These are phyloP conservation scores for Elsinoe australis DNA, from an alignment of 2,329 filamentous ascomycete species.

Conservation along the genomic window DNA sequence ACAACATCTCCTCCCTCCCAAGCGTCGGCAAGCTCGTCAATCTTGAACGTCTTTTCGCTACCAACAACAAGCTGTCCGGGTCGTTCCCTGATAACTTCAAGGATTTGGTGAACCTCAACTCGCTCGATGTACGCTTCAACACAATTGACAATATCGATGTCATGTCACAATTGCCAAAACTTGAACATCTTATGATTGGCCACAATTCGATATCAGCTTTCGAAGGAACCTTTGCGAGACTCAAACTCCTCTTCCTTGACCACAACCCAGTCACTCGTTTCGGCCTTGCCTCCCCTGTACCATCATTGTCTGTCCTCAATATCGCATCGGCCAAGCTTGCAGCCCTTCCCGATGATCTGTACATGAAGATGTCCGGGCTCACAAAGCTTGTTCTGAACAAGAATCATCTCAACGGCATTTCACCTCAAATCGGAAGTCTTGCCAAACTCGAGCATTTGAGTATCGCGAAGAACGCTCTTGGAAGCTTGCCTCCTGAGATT, in stretches of 20 bases:
- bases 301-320: conserved; percentile 78
- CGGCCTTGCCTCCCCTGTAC: conserved; percentile 66
- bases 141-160: conserved; percentile 80
- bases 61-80: conserved; percentile 81
- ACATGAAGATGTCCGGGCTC: conserved; percentile 77
- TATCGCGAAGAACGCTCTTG: conserved; percentile 84
- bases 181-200: conserved; percentile 82
- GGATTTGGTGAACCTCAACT: conserved; percentile 68
- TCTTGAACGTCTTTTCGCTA: conserved; percentile 85
- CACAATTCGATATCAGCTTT: conserved; percentile 92
- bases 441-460: conserved; percentile 83
- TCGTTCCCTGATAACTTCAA: conserved; percentile 63
- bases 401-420: conserved; percentile 90
- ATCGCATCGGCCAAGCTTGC: conserved; percentile 86
- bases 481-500: conserved; percentile 75
- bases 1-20: conserved; percentile 71
- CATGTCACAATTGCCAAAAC: conserved; percentile 70
- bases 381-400: conserved; percentile 85
- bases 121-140: conserved; percentile 94
- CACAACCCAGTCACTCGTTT: conserved; percentile 95
- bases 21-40: conserved; percentile 71
- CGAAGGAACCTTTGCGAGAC: conserved; percentile 74
- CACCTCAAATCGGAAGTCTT: conserved; percentile 74
- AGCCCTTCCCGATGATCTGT: conserved; percentile 77
- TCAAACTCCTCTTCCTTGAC: conserved; percentile 80